Evolutionary conservation across 2,329 filamentous ascomycete species (phyloP), one percentile per base, ranked within the genome.

Genomic region (Ophiocordyceps camponoti-saundersi): DNA sequence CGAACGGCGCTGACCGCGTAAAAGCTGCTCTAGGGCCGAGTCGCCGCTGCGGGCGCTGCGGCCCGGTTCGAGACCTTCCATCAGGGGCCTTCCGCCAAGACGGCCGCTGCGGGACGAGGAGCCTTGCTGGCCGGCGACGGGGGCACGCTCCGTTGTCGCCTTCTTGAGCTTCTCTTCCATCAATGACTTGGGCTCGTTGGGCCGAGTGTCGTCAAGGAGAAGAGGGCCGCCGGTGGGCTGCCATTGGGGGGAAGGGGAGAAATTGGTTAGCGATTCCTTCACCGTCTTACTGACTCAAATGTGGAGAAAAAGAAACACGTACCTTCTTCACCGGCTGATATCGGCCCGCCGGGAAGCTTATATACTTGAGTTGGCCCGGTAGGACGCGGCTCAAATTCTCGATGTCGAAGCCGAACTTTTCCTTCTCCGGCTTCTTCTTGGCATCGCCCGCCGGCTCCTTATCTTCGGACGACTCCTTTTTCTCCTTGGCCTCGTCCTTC

Each of bases 311-410:
- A 2, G 6, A 20, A 42, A 22, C 10, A 6, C 11, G 21, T 68
- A 90, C 86, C 78, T 94, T 75, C 65, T 79, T 79, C 50, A 96
- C 89, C 34, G 92, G 90, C 72, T 85, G 86, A 66, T 95, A 98
- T 55, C 93, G 81, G 43, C 85, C 85, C 52, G 85, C 77, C 44
- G 86, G 79, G 72, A 98, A 95, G 64, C 80, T 94, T 59, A 98
- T 86, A 64, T 90, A 95, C 70, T 94, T 95, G 59, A 96, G 77
- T 68, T 98, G 92, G 44, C 79, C 78, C 1, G 89, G 92, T 44
- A 98, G 77, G 34, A 98, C 88, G 56, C 92, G 79, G 47, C 85
- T 93, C 87, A 98, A 93, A 71, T 98, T 98, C 60, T 92, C 85
- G 51, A 98, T 76, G 53, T 95, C 88, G 61, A 92, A 95, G 55